phyloP scores from a whole-genome alignment of 169 alveolate genomes.

The Eimeria necatrix region DNA sequence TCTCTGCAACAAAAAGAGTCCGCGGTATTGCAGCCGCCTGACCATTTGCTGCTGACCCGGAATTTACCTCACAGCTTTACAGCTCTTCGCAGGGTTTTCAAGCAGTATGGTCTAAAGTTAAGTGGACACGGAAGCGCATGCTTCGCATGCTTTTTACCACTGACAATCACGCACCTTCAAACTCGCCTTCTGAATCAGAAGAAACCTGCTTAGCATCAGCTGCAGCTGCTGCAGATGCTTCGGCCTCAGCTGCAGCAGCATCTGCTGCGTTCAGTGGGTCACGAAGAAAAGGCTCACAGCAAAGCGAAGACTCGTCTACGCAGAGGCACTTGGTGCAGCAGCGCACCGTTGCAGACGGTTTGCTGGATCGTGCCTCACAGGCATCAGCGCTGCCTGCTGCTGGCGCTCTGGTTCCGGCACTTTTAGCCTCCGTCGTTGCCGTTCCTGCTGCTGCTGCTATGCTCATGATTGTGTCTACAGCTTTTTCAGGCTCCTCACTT shows the following conservation, averaged over 20 bases:
- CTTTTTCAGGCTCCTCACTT: background rate
- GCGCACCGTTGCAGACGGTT: background rate
- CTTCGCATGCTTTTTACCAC: background rate
- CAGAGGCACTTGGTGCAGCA: slow-evolving; percentile 51
- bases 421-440: background rate
- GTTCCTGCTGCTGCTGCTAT: slow-evolving; percentile 8
- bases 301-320: slow-evolving; percentile 37
- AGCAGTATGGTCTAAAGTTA: background rate
- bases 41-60: background rate
- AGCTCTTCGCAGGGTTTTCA: background rate
- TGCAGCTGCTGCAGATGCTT: slow-evolving; percentile 20
- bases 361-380: background rate
- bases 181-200: background rate
- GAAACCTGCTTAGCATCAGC: too few relatives aligned
- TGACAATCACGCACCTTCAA: background rate
- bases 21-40: background rate
- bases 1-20: background rate
- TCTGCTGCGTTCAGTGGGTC: slow-evolving; percentile 49
- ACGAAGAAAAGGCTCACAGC: slow-evolving; percentile 33
- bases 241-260: slow-evolving; percentile 54
- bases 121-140: background rate
- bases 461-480: background rate
- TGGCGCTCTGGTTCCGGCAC: background rate
- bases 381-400: background rate
- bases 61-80: too few relatives aligned